Evolutionary conservation across 2,329 filamentous ascomycete species (phyloP).

Genomic region (Aspergillus fumigatiaffinis): DNA sequence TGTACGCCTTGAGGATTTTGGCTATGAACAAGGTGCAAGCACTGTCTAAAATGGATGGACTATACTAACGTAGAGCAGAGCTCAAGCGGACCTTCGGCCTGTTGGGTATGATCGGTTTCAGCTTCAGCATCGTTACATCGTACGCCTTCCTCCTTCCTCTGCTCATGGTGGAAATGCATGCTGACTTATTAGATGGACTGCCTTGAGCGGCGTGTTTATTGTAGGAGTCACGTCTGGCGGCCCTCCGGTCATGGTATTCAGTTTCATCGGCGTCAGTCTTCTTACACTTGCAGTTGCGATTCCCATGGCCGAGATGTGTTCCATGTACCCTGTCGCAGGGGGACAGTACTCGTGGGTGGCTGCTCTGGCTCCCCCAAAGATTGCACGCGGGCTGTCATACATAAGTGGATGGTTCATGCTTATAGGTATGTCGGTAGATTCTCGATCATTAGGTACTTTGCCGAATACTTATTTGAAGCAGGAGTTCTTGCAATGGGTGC

Average conservation of each 20-base stretch:
- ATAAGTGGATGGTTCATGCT: constrained; percentile 50
- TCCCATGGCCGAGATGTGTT: constrained; percentile 58
- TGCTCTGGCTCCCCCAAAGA: constrained; percentile 49
- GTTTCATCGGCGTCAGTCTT: constrained; percentile 52
- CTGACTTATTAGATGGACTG: constrained; percentile 46
- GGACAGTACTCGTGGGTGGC: constrained; percentile 59
- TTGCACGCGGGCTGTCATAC: constrained; percentile 43
- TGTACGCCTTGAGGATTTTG: constrained; percentile 34
- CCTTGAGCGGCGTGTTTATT: constrained; percentile 53
- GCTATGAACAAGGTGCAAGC: constrained; percentile 37
- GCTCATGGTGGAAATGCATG: neutral
- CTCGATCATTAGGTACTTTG: neutral
- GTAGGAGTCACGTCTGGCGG: constrained; percentile 54
- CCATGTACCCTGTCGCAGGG: constrained; percentile 53
- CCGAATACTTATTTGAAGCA: constrained; percentile 8
- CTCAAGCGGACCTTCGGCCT: constrained; percentile 55
- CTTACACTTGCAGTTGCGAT: constrained; percentile 53
- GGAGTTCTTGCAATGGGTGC: constrained; percentile 52
- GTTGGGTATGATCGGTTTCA: constrained; percentile 57
- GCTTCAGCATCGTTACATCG: constrained; percentile 56
- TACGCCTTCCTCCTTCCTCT: constrained; percentile 8
- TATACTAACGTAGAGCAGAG: constrained; percentile 34
- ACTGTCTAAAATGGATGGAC: neutral
- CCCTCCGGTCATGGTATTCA: constrained; percentile 57
- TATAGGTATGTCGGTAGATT: constrained; percentile 29